Evolutionary conservation across 805 yeast species (phyloP), one percentile per base, ranked within the genome.

Genomic region (Tetrapisispora taiwanensis): DNA sequence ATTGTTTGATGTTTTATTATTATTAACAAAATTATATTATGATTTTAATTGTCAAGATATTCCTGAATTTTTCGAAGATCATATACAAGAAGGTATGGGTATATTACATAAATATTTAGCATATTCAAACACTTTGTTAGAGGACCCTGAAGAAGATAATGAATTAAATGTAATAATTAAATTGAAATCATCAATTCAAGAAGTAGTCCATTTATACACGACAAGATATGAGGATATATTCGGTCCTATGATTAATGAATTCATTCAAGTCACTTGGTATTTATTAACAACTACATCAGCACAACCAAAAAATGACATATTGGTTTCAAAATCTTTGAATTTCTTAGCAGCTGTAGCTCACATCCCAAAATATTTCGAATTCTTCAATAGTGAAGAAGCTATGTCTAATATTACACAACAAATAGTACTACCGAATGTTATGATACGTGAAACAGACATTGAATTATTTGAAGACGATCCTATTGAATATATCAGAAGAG

Each of bases 381-480:
- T 81, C 46, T 83, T 86, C 60, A 74, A 75, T 51, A 74, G 66
- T 48, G 80, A 76, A 30, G 74, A 73, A 33, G 76, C 81, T 1
- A 67, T 92, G 54, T 77, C 78, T 51, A 88, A 84, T 58, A 75
- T 92, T 40, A 76, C 89, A 4, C 85, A 83, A 55, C 81, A 84
- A 53, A 83, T 92, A 50, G 79, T 92, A 42, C 71, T 92, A 49
- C 98, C 98, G 32, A 92, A 92, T 61, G 79, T 89, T 53, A 75
- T 80, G 10, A 73, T 92, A 47, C 78, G 97, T 56, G 90, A 84
- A 46, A 72, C 83, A 1, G 99, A 92, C 59, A 87, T 86, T 56
- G 98, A 94, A 63, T 64, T 81, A 48, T 90, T 92, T 62, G 98
- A 92, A 64, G 98, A 92, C 65, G 98, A 92, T 59, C 98, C 98